Evolutionary conservation across 306 rosid genomes (phyloP).

Genomic region (Casuarina glauca): DNA sequence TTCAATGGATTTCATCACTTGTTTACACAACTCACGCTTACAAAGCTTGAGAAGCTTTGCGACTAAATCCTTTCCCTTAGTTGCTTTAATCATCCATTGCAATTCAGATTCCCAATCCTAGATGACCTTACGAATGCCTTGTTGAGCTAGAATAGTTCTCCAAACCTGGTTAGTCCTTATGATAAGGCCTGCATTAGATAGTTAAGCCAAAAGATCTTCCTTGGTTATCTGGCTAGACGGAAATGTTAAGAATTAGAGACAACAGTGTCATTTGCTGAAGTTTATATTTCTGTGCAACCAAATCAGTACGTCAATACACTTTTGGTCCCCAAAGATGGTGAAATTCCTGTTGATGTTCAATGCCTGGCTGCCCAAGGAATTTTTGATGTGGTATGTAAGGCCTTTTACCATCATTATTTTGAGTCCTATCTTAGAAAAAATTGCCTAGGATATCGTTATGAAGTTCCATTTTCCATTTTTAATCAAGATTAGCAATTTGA

Average conservation of each 20-base stretch:
- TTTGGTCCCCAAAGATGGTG: constrained; percentile 72
- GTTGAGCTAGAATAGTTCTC: no score
- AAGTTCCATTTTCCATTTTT: background rate
- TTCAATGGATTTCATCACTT: no score
- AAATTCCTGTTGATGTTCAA: constrained; percentile 60
- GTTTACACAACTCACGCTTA: no score
- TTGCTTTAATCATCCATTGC: no score
- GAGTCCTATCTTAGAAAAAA: constrained; percentile 5
- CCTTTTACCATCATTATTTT: constrained; percentile 6
- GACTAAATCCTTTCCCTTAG: no score
- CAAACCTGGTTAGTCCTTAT: no score
- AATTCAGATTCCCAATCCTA: no score
- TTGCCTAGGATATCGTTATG: constrained; percentile 7
- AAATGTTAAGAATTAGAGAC: background rate
- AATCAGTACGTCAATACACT: constrained; percentile 66
- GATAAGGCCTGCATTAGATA: background rate
- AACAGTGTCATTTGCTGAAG: constrained; percentile 12
- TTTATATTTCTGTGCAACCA: constrained; percentile 54
- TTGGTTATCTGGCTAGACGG: background rate
- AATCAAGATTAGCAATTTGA: background rate
- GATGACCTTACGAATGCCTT: no score
- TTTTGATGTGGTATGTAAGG: constrained; percentile 69
- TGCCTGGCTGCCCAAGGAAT: constrained; percentile 72
- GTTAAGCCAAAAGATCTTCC: background rate
- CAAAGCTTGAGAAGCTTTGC: no score